These are phyloP conservation scores for Tillandsia fasciculata DNA, from an alignment of 176 grass and related monocot species.

Conservation along the genomic window DNA sequence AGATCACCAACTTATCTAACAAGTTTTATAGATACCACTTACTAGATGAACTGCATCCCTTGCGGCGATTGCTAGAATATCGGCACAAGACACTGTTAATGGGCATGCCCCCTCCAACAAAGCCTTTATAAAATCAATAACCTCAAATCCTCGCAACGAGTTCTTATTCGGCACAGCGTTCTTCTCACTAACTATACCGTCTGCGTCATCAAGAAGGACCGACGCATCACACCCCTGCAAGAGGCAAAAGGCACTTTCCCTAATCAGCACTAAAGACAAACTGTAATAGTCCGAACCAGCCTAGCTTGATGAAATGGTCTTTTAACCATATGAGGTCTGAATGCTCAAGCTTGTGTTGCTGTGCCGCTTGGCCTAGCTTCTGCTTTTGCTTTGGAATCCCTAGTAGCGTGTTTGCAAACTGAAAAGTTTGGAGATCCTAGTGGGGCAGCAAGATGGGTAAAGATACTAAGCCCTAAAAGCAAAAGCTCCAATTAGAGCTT, in stretches of 20 bases:
- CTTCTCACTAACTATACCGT: conserved; percentile 35
- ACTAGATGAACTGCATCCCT: conserved; percentile 34
- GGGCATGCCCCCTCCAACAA: conserved; percentile 39
- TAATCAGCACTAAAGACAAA: neutral
- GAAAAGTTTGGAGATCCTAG: too few relatives aligned
- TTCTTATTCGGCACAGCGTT: conserved; percentile 34
- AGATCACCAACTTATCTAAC: neutral
- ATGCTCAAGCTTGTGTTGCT: too few relatives aligned
- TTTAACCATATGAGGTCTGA: too few relatives aligned
- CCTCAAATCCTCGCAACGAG: conserved; percentile 40
- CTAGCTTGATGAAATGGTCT: neutral
- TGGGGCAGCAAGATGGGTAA: too few relatives aligned
- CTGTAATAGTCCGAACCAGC: neutral
- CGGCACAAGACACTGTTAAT: conserved; percentile 42
- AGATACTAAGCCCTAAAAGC: too few relatives aligned
- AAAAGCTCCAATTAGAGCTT: too few relatives aligned
- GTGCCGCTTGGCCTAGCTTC: too few relatives aligned
- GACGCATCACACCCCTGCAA: conserved; percentile 43
- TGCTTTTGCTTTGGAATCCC: too few relatives aligned
- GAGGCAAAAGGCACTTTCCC: neutral
- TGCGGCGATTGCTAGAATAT: conserved; percentile 39
- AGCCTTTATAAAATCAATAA: conserved; percentile 39
- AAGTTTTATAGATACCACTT: neutral
- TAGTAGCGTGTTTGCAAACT: too few relatives aligned
- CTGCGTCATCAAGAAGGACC: conserved; percentile 30